A percentile compares a stretch with the other conserved stretches of the same genome.
phyloP scores from a whole-genome alignment of 306 rosid species.

The Quillaja saponaria region DNA sequence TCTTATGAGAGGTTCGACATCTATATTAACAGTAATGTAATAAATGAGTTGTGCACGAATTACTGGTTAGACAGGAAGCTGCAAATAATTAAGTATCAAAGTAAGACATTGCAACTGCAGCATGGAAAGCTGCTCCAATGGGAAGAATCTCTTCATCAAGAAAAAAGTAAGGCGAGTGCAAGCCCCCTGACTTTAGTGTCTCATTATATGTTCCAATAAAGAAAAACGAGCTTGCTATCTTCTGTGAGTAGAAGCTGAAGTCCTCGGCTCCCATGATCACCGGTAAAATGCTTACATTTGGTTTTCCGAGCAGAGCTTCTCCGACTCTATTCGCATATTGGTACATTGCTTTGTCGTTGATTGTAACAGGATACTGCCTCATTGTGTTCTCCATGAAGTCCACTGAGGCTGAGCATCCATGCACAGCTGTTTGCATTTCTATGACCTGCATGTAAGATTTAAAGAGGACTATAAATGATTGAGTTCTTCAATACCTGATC shows the following conservation, averaged over 20 bases:
- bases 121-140: constrained; percentile 54
- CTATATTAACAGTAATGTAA: too few species aligned
- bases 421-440: constrained; percentile 44
- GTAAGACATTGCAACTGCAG: constrained; percentile 51
- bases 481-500: too few species aligned
- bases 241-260: constrained; percentile 51
- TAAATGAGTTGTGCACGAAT: too few species aligned
- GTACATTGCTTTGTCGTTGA: constrained; percentile 45
- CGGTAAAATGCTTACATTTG: constrained; percentile 42
- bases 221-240: constrained; percentile 37
- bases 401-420: constrained; percentile 39
- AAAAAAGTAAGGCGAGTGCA: constrained; percentile 51
- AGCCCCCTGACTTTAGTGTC: constrained; percentile 26
- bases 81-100: constrained; percentile 20
- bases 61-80: background rate
- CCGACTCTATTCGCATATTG: constrained; percentile 47
- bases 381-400: constrained; percentile 51
- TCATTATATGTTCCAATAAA: constrained; percentile 41
- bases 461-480: too few species aligned
- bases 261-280: constrained; percentile 53
- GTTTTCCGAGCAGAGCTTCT: constrained; percentile 42
- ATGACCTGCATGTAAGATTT: too few species aligned
- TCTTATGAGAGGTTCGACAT: too few species aligned
- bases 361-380: constrained; percentile 44
- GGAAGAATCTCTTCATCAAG: constrained; percentile 55